Evolutionary conservation across 2,329 filamentous ascomycete genomes (phyloP).

Genomic region (Piedraia hortae): DNA sequence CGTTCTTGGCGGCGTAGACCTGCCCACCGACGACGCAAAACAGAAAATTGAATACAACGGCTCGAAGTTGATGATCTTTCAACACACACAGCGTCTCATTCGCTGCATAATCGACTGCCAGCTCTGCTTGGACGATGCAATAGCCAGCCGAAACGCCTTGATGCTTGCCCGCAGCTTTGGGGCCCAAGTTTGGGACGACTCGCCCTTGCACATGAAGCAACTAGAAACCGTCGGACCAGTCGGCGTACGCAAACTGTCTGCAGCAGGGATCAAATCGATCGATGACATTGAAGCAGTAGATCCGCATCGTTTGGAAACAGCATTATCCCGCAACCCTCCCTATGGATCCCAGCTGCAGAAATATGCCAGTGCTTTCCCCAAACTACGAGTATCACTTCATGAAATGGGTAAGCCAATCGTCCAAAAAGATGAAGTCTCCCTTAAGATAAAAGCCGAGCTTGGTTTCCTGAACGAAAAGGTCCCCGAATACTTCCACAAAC

Average conservation of each 20-base stretch:
- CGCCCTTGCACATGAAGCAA: slow-evolving; percentile 55
- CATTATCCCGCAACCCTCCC: slow-evolving; percentile 54
- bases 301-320: slow-evolving; percentile 43
- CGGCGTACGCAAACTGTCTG: slow-evolving; percentile 44
- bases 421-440: slow-evolving; percentile 20
- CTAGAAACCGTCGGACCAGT: slow-evolving; percentile 52
- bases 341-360: slow-evolving; percentile 47
- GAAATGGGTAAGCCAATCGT: slow-evolving; percentile 18
- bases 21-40: slow-evolving; percentile 29
- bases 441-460: slow-evolving; percentile 38
- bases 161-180: slow-evolving; percentile 52
- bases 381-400: slow-evolving; percentile 27
- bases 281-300: slow-evolving; percentile 40
- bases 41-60: slow-evolving; percentile 28
- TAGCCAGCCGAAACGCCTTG: slow-evolving; percentile 38
- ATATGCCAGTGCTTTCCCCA: slow-evolving; percentile 42
- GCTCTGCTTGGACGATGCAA: slow-evolving; percentile 32
- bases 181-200: slow-evolving; percentile 58
- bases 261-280: slow-evolving; percentile 42
- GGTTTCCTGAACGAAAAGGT: slow-evolving; percentile 41
- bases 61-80: slow-evolving; percentile 37
- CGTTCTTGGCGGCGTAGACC: slow-evolving; percentile 38
- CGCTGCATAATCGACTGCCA: slow-evolving; percentile 56
- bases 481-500: slow-evolving; percentile 34
- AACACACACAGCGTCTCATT: slow-evolving; percentile 39